Base-by-base conservation (phyloP, 208 protist genomes). In the Leishmania gerbilli region DNA sequence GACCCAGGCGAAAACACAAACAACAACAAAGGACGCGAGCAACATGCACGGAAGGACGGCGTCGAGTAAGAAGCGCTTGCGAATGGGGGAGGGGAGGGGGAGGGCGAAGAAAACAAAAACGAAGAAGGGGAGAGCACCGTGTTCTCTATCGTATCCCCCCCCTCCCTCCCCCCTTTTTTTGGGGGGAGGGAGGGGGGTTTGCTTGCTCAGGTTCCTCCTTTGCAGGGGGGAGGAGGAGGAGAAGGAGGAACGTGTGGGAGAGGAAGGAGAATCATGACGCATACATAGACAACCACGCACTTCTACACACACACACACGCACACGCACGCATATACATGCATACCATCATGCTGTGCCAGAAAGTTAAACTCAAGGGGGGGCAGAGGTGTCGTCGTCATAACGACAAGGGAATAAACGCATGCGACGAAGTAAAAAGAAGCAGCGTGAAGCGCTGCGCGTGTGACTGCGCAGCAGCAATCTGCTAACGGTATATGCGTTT, bases 151-250 rank as follows among this genome's bases (percentile, higher is more conserved):
- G 0, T 69, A 17, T 65, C 0, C 0, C 5, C 5, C 2, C 4
- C 3, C 0, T 0, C 3, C 2, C 0, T 0, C 5, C 5, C 2
- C 4, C 0, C 34, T 64, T 65, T 31, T 42, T 42, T 5, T 42
- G 1, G 40, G 40, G 37, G 40, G 40, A 0, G 37, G 37, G 34
- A 1, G 40, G 40, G 40, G 40, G 40, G 27, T 64, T 11, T 9
- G n/a, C 58, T 34, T 11, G 27, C 58, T 13, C 27, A 64, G 0
- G 27, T 0, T 4, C 27, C 58, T 64, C 9, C 27, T 55, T 64
- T 64, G 5, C 27, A 4, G 27, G 58, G 42, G 42, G 40, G 34
- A 37, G 34, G 37, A 40, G 37, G 1, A 40, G 37, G 37, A 40
- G 37, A 13, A 27, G 58, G 27, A 34, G 15, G 58, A 7, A n/a